These are phyloP conservation scores for Eremomyces bilateralis DNA, from an alignment of 495 filamentous ascomycete genomes.

Conservation along the genomic window DNA sequence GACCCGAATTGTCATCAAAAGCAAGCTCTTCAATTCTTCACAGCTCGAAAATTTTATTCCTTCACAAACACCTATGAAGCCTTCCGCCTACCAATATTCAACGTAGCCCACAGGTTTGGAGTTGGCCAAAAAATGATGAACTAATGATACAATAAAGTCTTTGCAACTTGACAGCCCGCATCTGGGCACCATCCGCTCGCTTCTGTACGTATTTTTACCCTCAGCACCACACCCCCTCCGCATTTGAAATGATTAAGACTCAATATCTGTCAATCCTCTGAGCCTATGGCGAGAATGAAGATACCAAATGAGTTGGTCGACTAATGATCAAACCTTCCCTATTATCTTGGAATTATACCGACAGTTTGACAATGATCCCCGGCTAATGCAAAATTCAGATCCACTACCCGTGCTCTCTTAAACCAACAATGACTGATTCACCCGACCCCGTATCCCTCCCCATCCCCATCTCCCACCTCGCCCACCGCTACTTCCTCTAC, in stretches of 20 bases:
- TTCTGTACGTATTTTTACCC: too few relatives aligned
- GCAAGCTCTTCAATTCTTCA: too few relatives aligned
- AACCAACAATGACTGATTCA: slow-evolving; percentile 10
- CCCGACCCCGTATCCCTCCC: slow-evolving; percentile 16
- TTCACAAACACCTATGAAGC: too few relatives aligned
- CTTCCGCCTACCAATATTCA: too few relatives aligned
- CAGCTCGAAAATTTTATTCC: too few relatives aligned
- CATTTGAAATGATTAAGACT: slow-evolving; percentile 43
- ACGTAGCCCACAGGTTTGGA: too few relatives aligned
- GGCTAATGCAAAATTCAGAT: not conserved
- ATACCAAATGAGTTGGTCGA: slow-evolving; percentile 15
- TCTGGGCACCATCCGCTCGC: too few relatives aligned
- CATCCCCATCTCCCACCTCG: slow-evolving; percentile 65
- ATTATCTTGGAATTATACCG: not conserved
- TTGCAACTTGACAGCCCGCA: too few relatives aligned
- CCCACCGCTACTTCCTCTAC: slow-evolving; percentile 71
- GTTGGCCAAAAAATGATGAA: too few relatives aligned
- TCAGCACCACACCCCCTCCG: too few relatives aligned
- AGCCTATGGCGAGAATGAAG: slow-evolving; percentile 20
- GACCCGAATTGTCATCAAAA: too few relatives aligned
- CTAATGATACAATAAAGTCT: too few relatives aligned
- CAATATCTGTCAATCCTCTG: slow-evolving; percentile 84
- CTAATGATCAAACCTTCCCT: slow-evolving; percentile 8
- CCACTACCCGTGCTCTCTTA: not conserved
- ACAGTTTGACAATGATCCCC: not conserved